These are phyloP conservation scores for Rosa persica DNA, from an alignment of 306 rosid genomes.

Conservation along the genomic window DNA sequence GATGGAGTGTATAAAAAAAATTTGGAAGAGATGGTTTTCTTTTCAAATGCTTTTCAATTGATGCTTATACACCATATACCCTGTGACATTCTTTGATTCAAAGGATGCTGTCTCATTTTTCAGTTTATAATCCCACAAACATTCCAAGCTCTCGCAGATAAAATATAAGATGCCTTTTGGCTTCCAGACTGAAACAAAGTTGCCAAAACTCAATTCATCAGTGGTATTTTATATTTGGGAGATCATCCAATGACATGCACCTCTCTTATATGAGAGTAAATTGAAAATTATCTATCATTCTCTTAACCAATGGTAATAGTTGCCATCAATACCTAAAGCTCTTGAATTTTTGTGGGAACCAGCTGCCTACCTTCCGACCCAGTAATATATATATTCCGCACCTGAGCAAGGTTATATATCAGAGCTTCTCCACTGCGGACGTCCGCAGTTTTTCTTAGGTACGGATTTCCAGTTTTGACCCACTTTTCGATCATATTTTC, in stretches of 20 bases:
- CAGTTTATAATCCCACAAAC: not conserved
- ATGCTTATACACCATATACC: not conserved
- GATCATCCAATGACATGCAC: not conserved
- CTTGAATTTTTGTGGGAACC: not conserved
- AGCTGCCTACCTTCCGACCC: not conserved
- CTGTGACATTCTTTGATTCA: not conserved
- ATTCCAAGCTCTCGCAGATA: not conserved
- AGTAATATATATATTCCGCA: too few species aligned
- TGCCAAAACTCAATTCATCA: not conserved
- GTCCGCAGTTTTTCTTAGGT: too few species aligned
- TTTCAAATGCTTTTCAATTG: not conserved
- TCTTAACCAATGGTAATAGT: not conserved
- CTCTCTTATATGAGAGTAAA: not conserved
- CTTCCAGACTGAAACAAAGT: not conserved
- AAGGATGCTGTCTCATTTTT: not conserved
- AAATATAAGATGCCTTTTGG: not conserved
- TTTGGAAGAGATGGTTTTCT: not conserved
- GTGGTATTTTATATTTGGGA: not conserved
- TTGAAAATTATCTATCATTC: not conserved
- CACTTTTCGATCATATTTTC: too few species aligned
- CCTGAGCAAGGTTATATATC: too few species aligned
- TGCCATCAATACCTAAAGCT: not conserved
- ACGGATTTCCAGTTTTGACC: too few species aligned
- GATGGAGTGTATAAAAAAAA: not conserved
- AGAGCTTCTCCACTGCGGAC: too few species aligned